Percentiles rank a stretch among this genome's conserved stretches.
These are phyloP conservation scores for Pichia sp. DNA, from an alignment of 1,139 yeast genomes.

Conservation along the genomic window DNA sequence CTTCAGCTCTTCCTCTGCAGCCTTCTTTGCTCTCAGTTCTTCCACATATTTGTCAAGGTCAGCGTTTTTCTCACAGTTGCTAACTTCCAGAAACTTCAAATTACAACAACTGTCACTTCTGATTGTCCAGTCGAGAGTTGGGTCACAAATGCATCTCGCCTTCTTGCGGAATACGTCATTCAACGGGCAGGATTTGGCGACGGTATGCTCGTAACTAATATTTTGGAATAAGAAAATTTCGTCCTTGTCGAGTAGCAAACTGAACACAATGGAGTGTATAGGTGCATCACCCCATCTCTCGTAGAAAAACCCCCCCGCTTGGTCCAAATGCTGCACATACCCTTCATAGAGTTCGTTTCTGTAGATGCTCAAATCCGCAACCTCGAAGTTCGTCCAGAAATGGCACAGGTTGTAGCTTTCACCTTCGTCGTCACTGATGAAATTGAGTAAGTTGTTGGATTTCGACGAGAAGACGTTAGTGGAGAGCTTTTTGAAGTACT, in stretches of 20 bases:
- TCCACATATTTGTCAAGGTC: constrained; percentile 26
- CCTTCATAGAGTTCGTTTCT: constrained; percentile 45
- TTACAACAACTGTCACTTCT: constrained; percentile 33
- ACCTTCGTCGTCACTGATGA: constrained; percentile 49
- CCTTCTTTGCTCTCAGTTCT: constrained; percentile 13
- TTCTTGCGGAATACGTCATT: constrained; percentile 39
- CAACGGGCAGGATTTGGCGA: constrained; percentile 54
- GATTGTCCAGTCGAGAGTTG: constrained; percentile 39
- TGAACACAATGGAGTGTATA: constrained; percentile 55
- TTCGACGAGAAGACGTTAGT: constrained; percentile 8
- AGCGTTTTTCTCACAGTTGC: constrained; percentile 20
- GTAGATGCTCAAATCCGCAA: constrained; percentile 52
- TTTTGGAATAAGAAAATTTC: constrained; percentile 54
- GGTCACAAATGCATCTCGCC: constrained; percentile 50
- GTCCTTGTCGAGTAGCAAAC: constrained; percentile 43
- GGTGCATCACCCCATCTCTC: constrained; percentile 71
- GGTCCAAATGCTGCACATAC: constrained; percentile 49
- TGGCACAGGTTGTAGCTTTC: constrained; percentile 52
- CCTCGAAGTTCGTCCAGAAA: constrained; percentile 61
- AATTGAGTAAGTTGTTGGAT: constrained; percentile 54
- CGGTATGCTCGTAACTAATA: constrained; percentile 55
- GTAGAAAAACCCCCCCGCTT: constrained; percentile 56
- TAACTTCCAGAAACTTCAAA: constrained; percentile 23
- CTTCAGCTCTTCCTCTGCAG: constrained; percentile 16
- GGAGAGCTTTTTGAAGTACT: constrained; percentile 46